A percentile compares a stretch with the other conserved stretches of the same genome.
These are phyloP conservation scores for Cantharellus cinnabarinus DNA, from an alignment of 768 basidiomycete genomes.

Conservation along the genomic window DNA sequence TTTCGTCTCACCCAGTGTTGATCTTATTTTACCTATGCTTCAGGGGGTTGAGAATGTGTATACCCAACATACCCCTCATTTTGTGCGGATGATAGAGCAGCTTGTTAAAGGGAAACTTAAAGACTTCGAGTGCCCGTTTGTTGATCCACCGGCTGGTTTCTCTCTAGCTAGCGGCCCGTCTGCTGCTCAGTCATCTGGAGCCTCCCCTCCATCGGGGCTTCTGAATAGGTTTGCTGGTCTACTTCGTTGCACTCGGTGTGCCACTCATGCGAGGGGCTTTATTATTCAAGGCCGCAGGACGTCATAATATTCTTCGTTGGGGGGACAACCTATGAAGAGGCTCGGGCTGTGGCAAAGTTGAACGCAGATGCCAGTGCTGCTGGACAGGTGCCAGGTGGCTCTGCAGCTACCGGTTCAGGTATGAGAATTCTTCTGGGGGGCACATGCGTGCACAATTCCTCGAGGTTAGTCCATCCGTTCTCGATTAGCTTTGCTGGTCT, in stretches of 20 bases:
- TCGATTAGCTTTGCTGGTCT: neutral
- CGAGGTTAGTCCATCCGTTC: conserved; percentile 32
- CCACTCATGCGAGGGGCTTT: neutral
- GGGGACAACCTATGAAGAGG: conserved; percentile 92
- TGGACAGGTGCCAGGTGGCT: conserved; percentile 2
- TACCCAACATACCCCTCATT: conserved; percentile 87
- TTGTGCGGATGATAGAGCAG: conserved; percentile 80
- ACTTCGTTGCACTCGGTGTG: neutral
- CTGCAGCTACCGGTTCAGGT: conserved; percentile 24
- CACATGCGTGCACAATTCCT: conserved; percentile 88
- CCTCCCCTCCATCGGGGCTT: conserved; percentile 20
- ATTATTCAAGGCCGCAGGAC: conserved; percentile 58
- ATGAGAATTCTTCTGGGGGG: conserved; percentile 77
- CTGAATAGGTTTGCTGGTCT: conserved; percentile 29
- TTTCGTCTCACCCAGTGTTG: conserved; percentile 3
- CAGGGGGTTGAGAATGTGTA: conserved; percentile 98
- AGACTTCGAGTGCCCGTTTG: conserved; percentile 79
- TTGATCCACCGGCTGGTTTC: conserved; percentile 19
- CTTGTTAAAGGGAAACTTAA: conserved; percentile 68
- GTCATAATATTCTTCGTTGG: conserved; percentile 94
- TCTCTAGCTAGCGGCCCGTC: neutral
- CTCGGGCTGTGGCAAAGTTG: conserved; percentile 59
- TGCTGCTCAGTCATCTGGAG: neutral
- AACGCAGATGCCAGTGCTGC: conserved; percentile 44
- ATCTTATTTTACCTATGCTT: neutral